Base-by-base conservation (phyloP, 129 eudicot species). In the Chrysanthemum makinoi region DNA sequence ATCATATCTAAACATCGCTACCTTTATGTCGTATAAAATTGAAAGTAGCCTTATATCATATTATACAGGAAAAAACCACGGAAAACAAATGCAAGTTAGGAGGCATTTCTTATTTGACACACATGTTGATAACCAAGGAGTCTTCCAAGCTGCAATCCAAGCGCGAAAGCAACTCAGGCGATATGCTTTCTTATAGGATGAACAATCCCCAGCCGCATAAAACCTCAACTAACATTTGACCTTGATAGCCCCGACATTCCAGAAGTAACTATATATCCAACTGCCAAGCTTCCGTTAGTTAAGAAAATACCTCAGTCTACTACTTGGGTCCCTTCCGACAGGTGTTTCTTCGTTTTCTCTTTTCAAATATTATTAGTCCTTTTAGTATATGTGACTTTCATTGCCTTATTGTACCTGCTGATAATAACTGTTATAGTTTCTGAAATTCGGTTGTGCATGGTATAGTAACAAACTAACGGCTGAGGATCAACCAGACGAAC, bases 381-480 rank as follows among this genome's bases (percentile, higher is more conserved):
- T 59, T 2, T 30, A 30, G 69, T 4, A 16, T 4, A 35, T 68
- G 5, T 30, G 35, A 30, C 35, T 30, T 30, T 30, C 35, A 30
- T 30, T 24, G 10, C 58, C 30, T 35, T 30, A 50, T 62, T 30
- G 35, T 30, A 30, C 35, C 35, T 30, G 35, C 35, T 30, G 35
- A 30, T 30, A 30, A 30, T 4, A 35, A 35, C 8, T 35, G 8
- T 3, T 5, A 50, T 74, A 14, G 43, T 83, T 78, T 47, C 74
- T 77, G 35, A 65, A 74, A 10, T 62, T 28, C 56, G 60, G 24
- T 78, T 78, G 6, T 44, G 54, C 80, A 58, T 33, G 67, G 33
- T 76, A 75, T 87, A 91, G 96, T 66, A 88, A 88, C 77, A 91
- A 81, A 86, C 83, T 84, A 81, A 86, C 83, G 96, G 82, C 82